Evolutionary conservation across 2,329 filamentous ascomycete species (phyloP).

Genomic region (Xylariaceae sp.): DNA sequence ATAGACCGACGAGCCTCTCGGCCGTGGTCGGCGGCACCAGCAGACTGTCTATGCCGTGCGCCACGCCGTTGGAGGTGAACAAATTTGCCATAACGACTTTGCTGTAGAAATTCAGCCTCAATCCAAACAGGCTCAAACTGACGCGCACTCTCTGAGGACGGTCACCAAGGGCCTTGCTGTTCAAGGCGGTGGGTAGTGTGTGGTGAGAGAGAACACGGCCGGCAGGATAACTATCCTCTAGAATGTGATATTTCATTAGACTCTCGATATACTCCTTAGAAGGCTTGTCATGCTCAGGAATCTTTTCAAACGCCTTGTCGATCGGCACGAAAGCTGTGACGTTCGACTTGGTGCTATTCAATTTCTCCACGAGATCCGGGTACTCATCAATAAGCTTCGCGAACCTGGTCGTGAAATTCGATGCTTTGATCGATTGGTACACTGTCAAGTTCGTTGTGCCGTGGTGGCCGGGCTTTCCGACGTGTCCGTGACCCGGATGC

Average conservation of each 20-base stretch:
- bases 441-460: slow-evolving; percentile 60
- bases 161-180: slow-evolving; percentile 56
- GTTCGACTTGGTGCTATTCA: slow-evolving; percentile 72
- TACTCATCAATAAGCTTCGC: slow-evolving; percentile 71
- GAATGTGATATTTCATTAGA: slow-evolving; percentile 72
- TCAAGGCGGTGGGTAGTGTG: slow-evolving; percentile 68
- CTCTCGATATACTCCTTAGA: slow-evolving; percentile 66
- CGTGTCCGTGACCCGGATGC: slow-evolving; percentile 1
- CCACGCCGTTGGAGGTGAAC: slow-evolving; percentile 71
- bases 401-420: slow-evolving; percentile 74
- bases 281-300: slow-evolving; percentile 55
- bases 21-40: slow-evolving; percentile 72
- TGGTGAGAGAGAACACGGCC: slow-evolving; percentile 63
- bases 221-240: slow-evolving; percentile 62
- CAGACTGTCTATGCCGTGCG: slow-evolving; percentile 72
- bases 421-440: slow-evolving; percentile 72
- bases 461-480: slow-evolving; percentile 18
- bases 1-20: slow-evolving; percentile 48
- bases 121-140: slow-evolving; percentile 57
- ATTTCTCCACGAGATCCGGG: slow-evolving; percentile 63
- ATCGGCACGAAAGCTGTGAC: slow-evolving; percentile 79
- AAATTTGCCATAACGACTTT: slow-evolving; percentile 67
- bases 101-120: slow-evolving; percentile 74
- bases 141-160: slow-evolving; percentile 70
- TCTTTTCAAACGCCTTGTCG: slow-evolving; percentile 67